Evolutionary conservation across 148 eudicot genomes (phyloP).

Genomic region (Chenopodium album): DNA sequence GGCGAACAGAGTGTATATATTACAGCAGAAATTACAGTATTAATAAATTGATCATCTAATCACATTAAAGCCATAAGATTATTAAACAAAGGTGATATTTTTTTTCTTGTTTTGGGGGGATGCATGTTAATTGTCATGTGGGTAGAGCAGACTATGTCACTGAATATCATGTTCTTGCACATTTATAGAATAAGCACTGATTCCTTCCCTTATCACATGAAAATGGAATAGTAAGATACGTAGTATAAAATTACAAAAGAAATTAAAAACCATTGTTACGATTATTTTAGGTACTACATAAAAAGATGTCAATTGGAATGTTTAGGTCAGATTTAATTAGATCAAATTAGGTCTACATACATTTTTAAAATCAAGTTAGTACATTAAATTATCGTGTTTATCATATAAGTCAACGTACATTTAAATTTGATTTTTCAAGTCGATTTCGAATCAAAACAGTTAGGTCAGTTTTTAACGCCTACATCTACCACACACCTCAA

Average conservation of each 20-base stretch:
- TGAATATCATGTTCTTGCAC: conserved; percentile 15
- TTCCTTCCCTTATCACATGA: conserved; percentile 20
- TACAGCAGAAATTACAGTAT: too few relatives aligned
- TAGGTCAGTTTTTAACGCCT: background rate
- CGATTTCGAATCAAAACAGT: background rate
- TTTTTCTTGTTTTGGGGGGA: conserved; percentile 1
- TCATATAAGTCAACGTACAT: too few relatives aligned
- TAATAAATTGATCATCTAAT: too few relatives aligned
- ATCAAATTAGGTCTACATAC: too few relatives aligned
- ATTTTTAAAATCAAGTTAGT: too few relatives aligned
- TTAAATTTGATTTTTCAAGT: too few relatives aligned
- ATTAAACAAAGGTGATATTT: background rate
- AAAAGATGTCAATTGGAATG: too few relatives aligned
- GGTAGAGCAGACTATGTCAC: conserved; percentile 31
- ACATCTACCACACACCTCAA: background rate
- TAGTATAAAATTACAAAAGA: background rate
- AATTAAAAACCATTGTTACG: background rate
- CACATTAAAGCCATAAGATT: too few relatives aligned
- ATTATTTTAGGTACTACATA: background rate
- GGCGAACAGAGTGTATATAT: too few relatives aligned
- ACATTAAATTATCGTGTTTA: too few relatives aligned
- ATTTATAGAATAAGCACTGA: conserved; percentile 2
- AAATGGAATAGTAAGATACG: conserved; percentile 12
- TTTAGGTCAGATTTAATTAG: too few relatives aligned
- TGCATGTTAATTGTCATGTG: conserved; percentile 18